phyloP scores from a whole-genome alignment of 352 stramenopile species.

The Pythium brachiatum region DNA sequence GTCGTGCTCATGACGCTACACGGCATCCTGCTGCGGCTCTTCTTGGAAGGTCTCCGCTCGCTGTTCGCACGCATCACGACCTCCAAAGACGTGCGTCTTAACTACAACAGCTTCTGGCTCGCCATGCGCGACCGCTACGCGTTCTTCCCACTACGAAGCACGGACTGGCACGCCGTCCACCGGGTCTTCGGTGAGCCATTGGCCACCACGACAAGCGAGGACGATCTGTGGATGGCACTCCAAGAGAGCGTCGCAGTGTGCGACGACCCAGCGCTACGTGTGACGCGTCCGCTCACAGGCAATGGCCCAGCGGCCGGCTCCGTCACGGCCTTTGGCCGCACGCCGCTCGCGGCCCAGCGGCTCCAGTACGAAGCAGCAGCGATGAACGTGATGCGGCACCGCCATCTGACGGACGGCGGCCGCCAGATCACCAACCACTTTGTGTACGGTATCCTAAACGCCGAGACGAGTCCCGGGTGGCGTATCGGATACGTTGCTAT shows the following conservation, averaged over 20 bases:
- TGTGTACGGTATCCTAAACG: constrained; percentile 67
- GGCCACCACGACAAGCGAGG: constrained; percentile 54
- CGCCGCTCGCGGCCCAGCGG: constrained; percentile 29
- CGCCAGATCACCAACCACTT: constrained; percentile 62
- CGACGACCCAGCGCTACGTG: constrained; percentile 59
- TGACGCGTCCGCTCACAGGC: constrained; percentile 28
- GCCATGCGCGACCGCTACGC: constrained; percentile 71
- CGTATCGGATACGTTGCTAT: constrained; percentile 76
- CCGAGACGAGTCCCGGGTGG: constrained; percentile 70
- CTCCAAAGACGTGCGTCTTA: constrained; percentile 57
- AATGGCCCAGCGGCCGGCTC: neutral
- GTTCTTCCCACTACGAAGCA: constrained; percentile 39
- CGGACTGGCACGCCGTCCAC: constrained; percentile 70
- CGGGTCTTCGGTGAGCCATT: constrained; percentile 73
- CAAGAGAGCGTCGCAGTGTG: constrained; percentile 72
- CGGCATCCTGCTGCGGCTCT: constrained; percentile 64
- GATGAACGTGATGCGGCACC: constrained; percentile 46
- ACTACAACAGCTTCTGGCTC: constrained; percentile 73
- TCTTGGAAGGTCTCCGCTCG: constrained; percentile 58
- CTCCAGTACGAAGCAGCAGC: constrained; percentile 33
- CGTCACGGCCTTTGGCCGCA: constrained; percentile 32
- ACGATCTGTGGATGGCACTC: constrained; percentile 79
- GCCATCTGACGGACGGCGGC: constrained; percentile 57
- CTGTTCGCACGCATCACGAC: constrained; percentile 72
- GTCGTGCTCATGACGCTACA: constrained; percentile 79